Base-by-base conservation (phyloP, 2,329 filamentous ascomycete species). In the Mariannaea sp. region DNA sequence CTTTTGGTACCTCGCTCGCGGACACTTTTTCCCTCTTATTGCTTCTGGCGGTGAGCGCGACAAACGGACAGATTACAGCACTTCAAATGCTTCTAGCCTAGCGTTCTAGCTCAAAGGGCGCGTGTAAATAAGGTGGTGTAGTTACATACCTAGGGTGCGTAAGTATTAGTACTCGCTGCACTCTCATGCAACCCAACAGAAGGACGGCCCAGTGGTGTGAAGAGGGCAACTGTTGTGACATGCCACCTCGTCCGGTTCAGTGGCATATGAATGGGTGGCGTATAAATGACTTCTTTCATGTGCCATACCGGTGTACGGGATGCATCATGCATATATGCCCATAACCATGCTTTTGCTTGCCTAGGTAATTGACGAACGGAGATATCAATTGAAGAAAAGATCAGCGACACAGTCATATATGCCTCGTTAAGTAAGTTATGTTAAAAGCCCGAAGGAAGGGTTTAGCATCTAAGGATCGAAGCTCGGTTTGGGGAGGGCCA, bases 31-130 rank as follows among this genome's bases (percentile, higher is more conserved):
- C 5, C 29, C 5, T 12, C 13, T 13, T 13, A 10, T 46, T n/a
- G n/a, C n/a, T n/a, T 53, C 36, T 54, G 45, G 51, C 45, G 51
- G 51, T 49, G 45, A 54, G 39, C 2, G 10, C 19, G 40, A 30
- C 13, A 10, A 32, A 44, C 16, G 32, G 49, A 17, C 12, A 9
- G 33, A 16, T n/a, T 13, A 35, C 14, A 44, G 35, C n/a, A 44
- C 47, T 39, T 49, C 32, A 27, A 33, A 33, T 33, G 40, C 26
- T 22, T 20, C 29, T 14, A 35, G 39, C 13, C 45, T 41, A 45
- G 44, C 49, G 43, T 16, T 7, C 19, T 17, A 6, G 36, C 35
- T 14, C 26, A 42, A 52, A n/a, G 29, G 12, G 29, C 29, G 36
- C 30, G 36, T 35, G 35, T 39, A 26, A 12, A n/a, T n/a, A 10